Base-by-base conservation (phyloP, 306 rosid species). In the Vigna unguiculata region DNA sequence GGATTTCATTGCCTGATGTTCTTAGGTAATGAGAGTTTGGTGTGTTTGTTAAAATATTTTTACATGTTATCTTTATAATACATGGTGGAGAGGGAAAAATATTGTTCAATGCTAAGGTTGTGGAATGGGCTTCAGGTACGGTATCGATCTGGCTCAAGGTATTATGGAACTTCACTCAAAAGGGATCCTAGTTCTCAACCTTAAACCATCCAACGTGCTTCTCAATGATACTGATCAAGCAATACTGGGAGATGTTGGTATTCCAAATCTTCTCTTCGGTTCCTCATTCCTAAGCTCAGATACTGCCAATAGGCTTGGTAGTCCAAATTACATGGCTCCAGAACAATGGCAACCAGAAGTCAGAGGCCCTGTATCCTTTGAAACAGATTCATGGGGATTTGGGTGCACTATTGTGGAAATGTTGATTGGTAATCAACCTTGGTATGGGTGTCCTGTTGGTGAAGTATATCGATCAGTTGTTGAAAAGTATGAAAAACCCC, bases 291-390 rank as follows among this genome's bases (percentile, higher is more conserved):
- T 87, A 46, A 83, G 74, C 84, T 80, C 92, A 45, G 91, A 90
- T 80, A 75, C 85, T 77, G 83, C 88, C 85, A 82, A 60, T 72
- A 87, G 97, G 86, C 86, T 89, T 79, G 98, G 98, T 78, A 89
- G 93, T 61, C 96, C 97, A 66, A 90, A 84, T 85, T 94, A 94
- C 90, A 92, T 94, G 98, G 97, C 97, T 65, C 97, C 98, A 30
- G 98, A 94, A 78, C 97, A 92, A 80, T 92, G 97, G 98, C 83
- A 89, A 75, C 97, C 97, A 55, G 97, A 94, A 58, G 81, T 87
- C 47, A 85, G 96, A 83, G 98, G 98, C 62, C 97, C 98, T 7
- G 72, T 92, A 74, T 92, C 96, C 25, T 85, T 84, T 62, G 97
- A 95, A 88, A 90, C 97, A 0, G 98, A 95, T 83, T 88, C 96